Conservation (phyloP, 257 asterid genomes). For the Nicotiana sylvestris region DNA sequence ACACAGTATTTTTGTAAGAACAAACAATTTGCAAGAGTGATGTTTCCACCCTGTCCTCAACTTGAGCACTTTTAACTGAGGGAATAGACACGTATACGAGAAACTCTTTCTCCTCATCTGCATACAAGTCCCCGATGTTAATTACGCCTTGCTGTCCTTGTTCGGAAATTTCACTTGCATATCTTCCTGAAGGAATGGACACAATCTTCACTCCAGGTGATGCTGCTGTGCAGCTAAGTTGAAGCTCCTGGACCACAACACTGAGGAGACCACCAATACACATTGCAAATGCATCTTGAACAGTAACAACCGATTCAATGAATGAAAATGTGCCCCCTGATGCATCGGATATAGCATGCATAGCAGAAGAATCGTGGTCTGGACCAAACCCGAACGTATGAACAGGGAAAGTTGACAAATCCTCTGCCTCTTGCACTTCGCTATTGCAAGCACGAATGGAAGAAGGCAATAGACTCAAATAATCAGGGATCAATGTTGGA, state of each 20-base stretch:
- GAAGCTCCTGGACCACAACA: conserved; percentile 28
- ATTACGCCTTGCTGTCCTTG: conserved; percentile 16
- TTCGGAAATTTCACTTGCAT: conserved; percentile 12
- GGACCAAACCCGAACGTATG: conserved; percentile 36
- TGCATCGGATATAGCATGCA: conserved; percentile 35
- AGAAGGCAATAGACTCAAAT: conserved; percentile 15
- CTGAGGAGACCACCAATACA: conserved; percentile 44
- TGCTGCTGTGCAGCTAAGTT: conserved; percentile 11
- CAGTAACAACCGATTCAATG: conserved; percentile 25
- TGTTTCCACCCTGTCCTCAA: conserved; percentile 10
- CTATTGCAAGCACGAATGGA: conserved; percentile 11
- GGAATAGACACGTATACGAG: conserved; percentile 24
- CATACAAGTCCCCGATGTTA: conserved; percentile 32
- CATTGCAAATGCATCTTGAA: conserved; percentile 39
- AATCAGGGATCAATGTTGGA: neutral
- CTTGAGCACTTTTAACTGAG: neutral
- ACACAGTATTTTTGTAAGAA: conserved; percentile 19
- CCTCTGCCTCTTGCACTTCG: neutral
- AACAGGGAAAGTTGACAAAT: conserved; percentile 12
- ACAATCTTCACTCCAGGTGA: conserved; percentile 22
- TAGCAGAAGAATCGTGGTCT: conserved; percentile 28
- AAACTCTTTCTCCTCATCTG: conserved; percentile 31
- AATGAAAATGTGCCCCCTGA: conserved; percentile 38
- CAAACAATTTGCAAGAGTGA: conserved; percentile 22
- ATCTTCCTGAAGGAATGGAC: conserved; percentile 23